phyloP scores from a whole-genome alignment of 257 asterid genomes.

The Nicotiana undulata region DNA sequence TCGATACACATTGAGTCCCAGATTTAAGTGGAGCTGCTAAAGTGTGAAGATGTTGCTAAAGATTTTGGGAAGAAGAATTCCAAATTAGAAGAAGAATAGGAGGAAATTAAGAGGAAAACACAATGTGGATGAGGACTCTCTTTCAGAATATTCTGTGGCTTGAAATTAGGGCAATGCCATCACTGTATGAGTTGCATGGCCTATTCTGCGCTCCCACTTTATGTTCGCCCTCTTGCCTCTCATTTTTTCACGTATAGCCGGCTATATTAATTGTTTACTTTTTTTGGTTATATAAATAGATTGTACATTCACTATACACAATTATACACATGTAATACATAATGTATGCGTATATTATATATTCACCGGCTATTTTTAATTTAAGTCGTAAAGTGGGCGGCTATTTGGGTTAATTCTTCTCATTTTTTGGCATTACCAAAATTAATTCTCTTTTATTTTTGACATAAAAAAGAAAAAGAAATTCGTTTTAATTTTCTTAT shows the following conservation, averaged over 20 bases:
- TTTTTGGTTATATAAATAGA: too few species aligned
- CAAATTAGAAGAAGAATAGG: not conserved
- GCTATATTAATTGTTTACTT: too few species aligned
- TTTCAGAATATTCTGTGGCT: not conserved
- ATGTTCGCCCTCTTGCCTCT: not conserved
- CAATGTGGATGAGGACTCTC: not conserved
- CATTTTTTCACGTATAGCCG: too few species aligned
- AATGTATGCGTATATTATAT: too few species aligned
- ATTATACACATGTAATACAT: too few species aligned
- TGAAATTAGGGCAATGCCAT: not conserved
- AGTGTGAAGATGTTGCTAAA: not conserved
- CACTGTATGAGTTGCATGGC: slow-evolving; percentile 5
- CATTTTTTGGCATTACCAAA: not conserved
- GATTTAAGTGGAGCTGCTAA: not conserved
- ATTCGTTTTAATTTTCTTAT: too few species aligned
- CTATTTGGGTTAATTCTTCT: too few species aligned
- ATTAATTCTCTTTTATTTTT: not conserved
- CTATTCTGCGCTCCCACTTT: too few species aligned
- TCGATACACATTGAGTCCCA: not conserved
- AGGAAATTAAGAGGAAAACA: not conserved
- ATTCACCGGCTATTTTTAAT: too few species aligned
- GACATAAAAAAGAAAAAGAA: not conserved
- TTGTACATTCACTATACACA: too few species aligned
- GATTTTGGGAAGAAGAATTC: not conserved
- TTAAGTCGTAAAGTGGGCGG: too few species aligned